phyloP scores from a whole-genome alignment of 2,329 filamentous ascomycete genomes.

The Penicillium freii region DNA sequence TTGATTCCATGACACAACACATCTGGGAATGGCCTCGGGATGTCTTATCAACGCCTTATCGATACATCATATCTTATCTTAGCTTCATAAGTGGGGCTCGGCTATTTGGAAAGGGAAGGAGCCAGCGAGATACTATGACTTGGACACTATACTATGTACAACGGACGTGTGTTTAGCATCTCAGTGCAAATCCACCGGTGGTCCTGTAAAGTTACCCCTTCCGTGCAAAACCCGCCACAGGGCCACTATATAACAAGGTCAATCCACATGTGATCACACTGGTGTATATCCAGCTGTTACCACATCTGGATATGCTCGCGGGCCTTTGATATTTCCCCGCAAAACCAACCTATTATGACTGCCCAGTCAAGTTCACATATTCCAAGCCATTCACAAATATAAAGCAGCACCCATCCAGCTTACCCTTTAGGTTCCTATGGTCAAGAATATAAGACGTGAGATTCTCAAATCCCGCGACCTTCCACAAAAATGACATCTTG shows the following conservation, averaged over 20 bases:
- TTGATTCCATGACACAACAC: neutral
- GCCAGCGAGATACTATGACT: no score
- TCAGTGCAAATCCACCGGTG: no score
- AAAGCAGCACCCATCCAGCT: neutral
- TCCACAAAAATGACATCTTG: neutral
- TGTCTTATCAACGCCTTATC: neutral
- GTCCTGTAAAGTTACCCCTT: no score
- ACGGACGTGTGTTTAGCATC: no score
- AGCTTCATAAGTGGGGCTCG: neutral
- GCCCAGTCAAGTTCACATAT: neutral
- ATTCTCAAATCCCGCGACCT: no score
- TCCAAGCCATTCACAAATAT: neutral
- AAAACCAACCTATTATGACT: neutral
- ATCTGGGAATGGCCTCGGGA: neutral
- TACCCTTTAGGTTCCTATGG: neutral
- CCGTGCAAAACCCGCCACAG: no score
- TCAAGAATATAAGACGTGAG: no score
- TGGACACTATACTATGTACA: no score
- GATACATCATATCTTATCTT: neutral
- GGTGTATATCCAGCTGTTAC: no score
- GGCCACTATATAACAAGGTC: no score
- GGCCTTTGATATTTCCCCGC: neutral
- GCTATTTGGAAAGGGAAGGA: neutral
- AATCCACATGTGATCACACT: no score
- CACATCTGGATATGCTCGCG: no score